phyloP scores from a whole-genome alignment of 2,329 filamentous ascomycete genomes.

The Didymella keratinophila region DNA sequence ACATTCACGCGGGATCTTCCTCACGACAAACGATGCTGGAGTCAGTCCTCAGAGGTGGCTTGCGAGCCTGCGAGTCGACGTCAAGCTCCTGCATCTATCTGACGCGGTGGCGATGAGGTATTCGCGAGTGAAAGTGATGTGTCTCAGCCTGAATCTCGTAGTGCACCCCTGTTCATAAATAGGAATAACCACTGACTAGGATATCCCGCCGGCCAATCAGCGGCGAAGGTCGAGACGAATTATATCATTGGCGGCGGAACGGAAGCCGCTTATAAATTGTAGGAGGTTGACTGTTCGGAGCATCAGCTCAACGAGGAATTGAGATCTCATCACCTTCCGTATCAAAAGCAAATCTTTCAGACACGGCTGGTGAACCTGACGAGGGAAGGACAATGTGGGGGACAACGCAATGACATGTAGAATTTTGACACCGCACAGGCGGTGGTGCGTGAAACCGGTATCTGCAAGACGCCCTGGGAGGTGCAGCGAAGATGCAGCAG shows the following conservation, averaged over 20 bases:
- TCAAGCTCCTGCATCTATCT: constrained; percentile 11
- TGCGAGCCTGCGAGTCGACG: constrained; percentile 1
- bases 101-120: constrained; percentile 24
- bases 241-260: constrained; percentile 44
- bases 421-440: constrained; percentile 32
- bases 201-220: constrained; percentile 34
- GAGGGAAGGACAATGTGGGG: constrained; percentile 6
- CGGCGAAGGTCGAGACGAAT: constrained; percentile 25
- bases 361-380: constrained; percentile 11
- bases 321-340: constrained; percentile 29
- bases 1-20: constrained; percentile 4
- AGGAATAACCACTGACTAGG: constrained; percentile 19
- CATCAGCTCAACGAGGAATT: constrained; percentile 23
- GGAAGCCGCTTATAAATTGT: constrained; percentile 23
- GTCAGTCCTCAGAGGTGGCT: constrained; percentile 9
- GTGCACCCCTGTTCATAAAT: constrained; percentile 30
- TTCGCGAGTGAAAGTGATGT: constrained; percentile 13
- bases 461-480: constrained; percentile 30
- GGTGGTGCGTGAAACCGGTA: constrained; percentile 41
- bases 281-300: constrained; percentile 31
- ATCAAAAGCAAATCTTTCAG: constrained; percentile 28
- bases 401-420: constrained; percentile 30
- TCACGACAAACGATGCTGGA: constrained; percentile 7
- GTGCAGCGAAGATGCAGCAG: constrained; percentile 34
- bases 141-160: constrained; percentile 38